Percentiles rank a stretch among this genome's conserved stretches.
phyloP scores from a whole-genome alignment of 2,329 filamentous ascomycete genomes.

The Aspergillus aculeatinus region DNA sequence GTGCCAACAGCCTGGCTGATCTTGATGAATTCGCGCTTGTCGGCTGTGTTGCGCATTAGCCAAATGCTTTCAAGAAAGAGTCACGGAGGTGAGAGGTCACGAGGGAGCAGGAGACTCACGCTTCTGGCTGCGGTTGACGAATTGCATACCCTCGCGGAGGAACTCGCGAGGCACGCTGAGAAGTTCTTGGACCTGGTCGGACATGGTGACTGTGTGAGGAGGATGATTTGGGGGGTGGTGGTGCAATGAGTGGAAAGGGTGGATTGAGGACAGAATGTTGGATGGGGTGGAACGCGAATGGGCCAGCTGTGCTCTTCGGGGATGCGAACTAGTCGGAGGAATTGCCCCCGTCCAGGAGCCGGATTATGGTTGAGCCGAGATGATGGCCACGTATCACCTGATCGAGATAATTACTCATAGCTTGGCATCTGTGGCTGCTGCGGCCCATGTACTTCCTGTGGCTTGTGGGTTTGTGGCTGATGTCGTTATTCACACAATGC shows the following conservation, averaged over 20 bases:
- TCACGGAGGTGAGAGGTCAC: neutral
- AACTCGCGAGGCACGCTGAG: slow-evolving; percentile 26
- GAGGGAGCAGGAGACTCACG: slow-evolving; percentile 14
- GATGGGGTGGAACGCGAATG: slow-evolving; percentile 3
- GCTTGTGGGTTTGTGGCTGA: neutral
- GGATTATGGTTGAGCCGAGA: neutral
- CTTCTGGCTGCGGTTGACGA: slow-evolving; percentile 26
- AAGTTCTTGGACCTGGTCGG: slow-evolving; percentile 25
- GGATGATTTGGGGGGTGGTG: neutral
- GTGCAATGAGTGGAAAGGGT: neutral
- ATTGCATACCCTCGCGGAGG: slow-evolving; percentile 23
- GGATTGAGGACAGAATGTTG: slow-evolving; percentile 1
- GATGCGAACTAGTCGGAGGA: slow-evolving; percentile 1
- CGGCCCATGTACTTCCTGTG: neutral
- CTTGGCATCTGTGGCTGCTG: neutral
- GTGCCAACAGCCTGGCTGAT: slow-evolving; percentile 61
- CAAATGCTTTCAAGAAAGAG: neutral
- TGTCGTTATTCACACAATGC: too few relatives aligned
- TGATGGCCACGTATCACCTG: slow-evolving; percentile 6
- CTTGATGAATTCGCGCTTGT: slow-evolving; percentile 61
- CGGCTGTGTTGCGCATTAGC: slow-evolving; percentile 42
- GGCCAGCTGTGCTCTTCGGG: slow-evolving; percentile 8
- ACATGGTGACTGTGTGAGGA: slow-evolving; percentile 17
- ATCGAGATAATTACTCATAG: neutral
- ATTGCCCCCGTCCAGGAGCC: neutral